Conservation (phyloP, 257 asterid genomes). For the Ehretia macrophylla region DNA sequence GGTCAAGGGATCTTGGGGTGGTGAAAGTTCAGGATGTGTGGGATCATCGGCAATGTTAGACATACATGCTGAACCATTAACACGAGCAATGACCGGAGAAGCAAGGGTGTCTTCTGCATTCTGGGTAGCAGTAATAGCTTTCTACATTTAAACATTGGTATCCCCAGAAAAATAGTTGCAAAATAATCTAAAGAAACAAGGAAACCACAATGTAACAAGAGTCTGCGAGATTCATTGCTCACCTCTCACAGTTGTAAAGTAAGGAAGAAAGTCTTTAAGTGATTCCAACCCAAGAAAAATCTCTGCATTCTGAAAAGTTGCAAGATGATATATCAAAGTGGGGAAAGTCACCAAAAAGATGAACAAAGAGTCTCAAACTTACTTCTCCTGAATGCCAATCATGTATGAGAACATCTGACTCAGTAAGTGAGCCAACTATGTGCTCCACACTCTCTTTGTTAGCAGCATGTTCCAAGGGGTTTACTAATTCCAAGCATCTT, state of each 20-base stretch:
- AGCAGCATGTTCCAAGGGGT: conserved; percentile 13
- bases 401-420: conserved; percentile 25
- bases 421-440: conserved; percentile 16
- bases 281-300: conserved; percentile 38
- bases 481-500: conserved; percentile 13
- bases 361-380: conserved; percentile 19
- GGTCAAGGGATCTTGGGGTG: conserved; percentile 32
- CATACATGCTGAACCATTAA: conserved; percentile 20
- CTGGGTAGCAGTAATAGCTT: conserved; percentile 18
- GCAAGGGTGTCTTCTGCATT: conserved; percentile 22
- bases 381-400: conserved; percentile 51
- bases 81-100: conserved; percentile 22
- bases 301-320: conserved; percentile 41
- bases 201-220: not conserved
- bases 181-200: not conserved
- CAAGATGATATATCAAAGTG: conserved; percentile 18
- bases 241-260: conserved; percentile 27
- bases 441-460: conserved; percentile 16
- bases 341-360: conserved; percentile 2
- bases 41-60: conserved; percentile 23
- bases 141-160: conserved; percentile 21
- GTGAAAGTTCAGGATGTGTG: conserved; percentile 26
- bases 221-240: conserved; percentile 13
- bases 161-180: conserved; percentile 6
- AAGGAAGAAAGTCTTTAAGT: conserved; percentile 39